phyloP scores from a whole-genome alignment of 2,329 filamentous ascomycete species.

The Venturia effusa region DNA sequence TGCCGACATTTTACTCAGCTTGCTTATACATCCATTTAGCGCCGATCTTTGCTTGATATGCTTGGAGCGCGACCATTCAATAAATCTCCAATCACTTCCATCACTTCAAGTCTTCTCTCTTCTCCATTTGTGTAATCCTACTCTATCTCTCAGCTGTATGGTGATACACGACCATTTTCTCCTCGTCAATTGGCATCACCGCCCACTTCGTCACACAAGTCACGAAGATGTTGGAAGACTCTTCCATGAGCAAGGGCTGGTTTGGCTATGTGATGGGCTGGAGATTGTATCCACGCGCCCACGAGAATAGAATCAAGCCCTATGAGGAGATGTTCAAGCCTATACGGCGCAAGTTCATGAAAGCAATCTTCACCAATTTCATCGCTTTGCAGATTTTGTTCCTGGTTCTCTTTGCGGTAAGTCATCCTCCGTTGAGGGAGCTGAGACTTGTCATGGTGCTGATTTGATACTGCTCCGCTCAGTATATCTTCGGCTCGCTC shows the following conservation, averaged over 20 bases:
- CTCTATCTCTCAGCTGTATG: background rate
- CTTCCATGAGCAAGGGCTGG: background rate
- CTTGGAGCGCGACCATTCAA: background rate
- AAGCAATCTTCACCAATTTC: constrained; percentile 6
- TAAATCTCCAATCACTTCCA: background rate
- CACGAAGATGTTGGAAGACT: background rate
- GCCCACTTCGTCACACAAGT: background rate
- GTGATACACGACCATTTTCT: background rate
- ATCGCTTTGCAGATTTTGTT: constrained; percentile 11
- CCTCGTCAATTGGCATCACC: background rate
- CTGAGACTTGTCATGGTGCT: background rate
- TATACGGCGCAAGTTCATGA: constrained; percentile 1
- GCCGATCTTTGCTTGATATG: background rate
- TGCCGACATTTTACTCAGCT: background rate
- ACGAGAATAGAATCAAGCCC: background rate
- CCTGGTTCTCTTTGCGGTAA: constrained; percentile 7
- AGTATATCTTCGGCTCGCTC: constrained; percentile 11
- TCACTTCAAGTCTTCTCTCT: background rate
- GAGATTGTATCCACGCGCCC: constrained; percentile 8
- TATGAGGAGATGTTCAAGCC: background rate
- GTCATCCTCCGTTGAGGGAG: background rate
- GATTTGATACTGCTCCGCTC: background rate
- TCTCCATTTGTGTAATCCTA: background rate
- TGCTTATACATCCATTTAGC: background rate
- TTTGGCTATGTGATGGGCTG: background rate